These are phyloP conservation scores for Coprinopsis marcescibilis DNA, from an alignment of 768 basidiomycete species.

Conservation along the genomic window DNA sequence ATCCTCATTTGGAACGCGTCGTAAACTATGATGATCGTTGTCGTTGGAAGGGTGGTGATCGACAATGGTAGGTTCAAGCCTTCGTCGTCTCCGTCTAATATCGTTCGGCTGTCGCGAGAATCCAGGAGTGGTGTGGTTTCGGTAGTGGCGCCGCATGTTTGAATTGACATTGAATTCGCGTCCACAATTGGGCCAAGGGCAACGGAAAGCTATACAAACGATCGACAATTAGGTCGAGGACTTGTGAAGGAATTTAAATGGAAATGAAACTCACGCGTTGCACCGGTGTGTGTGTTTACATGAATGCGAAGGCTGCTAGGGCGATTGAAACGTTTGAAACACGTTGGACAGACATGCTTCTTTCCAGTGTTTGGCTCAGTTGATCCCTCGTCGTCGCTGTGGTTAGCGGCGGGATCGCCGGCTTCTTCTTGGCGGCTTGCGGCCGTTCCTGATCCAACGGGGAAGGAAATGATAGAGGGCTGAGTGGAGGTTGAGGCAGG, in stretches of 20 bases:
- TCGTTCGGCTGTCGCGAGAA: constrained; percentile 24
- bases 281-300: constrained; percentile 64
- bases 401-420: constrained; percentile 12
- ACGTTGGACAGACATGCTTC: constrained; percentile 47
- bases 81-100: constrained; percentile 23
- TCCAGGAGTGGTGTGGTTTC: constrained; percentile 50
- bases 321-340: constrained; percentile 61
- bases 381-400: constrained; percentile 11
- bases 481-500: constrained; percentile 8
- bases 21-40: not conserved
- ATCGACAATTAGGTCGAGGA: not conserved
- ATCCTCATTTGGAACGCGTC: constrained; percentile 1
- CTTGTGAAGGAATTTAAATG: not conserved
- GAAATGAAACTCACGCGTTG: constrained; percentile 47
- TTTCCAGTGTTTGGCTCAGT: constrained; percentile 22
- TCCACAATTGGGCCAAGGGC: constrained; percentile 69
- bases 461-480: constrained; percentile 22
- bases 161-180: constrained; percentile 80
- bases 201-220: constrained; percentile 53
- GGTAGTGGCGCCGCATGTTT: constrained; percentile 77
- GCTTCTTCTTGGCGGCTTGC: not conserved
- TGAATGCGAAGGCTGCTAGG: constrained; percentile 65
- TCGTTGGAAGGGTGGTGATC: not conserved
- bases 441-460: constrained; percentile 13
- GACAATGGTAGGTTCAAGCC: constrained; percentile 9